Evolutionary conservation across 192 early-diverging fungal genomes (phyloP), one percentile per base, ranked within the genome.

Genomic region (Entophlyctis luteolus): DNA sequence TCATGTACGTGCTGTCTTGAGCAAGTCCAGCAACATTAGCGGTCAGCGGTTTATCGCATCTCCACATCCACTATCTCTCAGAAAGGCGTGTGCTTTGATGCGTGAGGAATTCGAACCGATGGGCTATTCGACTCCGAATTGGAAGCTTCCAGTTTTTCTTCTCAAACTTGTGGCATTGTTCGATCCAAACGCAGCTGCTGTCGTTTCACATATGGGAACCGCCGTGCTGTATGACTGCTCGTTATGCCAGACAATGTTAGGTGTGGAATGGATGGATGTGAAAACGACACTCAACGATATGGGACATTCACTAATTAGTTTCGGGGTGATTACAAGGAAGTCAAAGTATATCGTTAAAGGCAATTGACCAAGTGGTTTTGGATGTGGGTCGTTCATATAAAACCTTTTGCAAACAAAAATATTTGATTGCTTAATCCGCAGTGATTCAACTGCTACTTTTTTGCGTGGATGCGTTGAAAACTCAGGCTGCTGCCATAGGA

Each of bases 1-100:
- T 8, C 72, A 73, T 39, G 32, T 63, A 22, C 5, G 22, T 4
- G 72, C 72, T 8, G 28, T 68, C 10, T n/a, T 42, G 10, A 12
- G 10, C 10, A n/a, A 42, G 10, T 12, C 39, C n/a, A n/a, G n/a
- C n/a, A n/a, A 42, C 39, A n/a, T 42, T n/a, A 12, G 10, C n/a
- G 39, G 39, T 8, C 8, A 42, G n/a, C 39, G 39, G n/a, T 42
- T 42, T 42, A 42, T 42, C n/a, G 39, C n/a, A 8, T 42, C 39
- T 8, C 39, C 39, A n/a, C 39, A 42, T 42, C n/a, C 39, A 12
- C 10, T 42, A n/a, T 42, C 39, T 8, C 39, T 42, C 39, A 42
- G n/a, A n/a, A 42, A 42, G 39, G 39, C 39, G 8, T 12, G 39
- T 42, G 8, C 39, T 42, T 12, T 42, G 8, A 8, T 42, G 8